Conservation (phyloP, 192 early-diverging fungal genomes). For the Podila minutissima region DNA sequence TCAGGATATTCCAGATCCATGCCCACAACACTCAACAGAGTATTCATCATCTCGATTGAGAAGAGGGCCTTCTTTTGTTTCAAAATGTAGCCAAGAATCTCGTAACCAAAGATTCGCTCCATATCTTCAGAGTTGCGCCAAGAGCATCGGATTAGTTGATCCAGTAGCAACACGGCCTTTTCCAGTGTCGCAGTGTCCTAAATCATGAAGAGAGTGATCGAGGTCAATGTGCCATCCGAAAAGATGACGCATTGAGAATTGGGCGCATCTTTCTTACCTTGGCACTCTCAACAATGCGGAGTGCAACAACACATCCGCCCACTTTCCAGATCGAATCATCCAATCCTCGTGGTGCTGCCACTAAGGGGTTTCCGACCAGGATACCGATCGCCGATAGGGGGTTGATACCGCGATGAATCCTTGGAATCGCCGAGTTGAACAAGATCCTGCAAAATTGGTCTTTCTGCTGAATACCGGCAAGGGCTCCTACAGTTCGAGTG, state of each 20-base stretch:
- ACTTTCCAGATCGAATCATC: slow-evolving; percentile 79
- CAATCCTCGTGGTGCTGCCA: slow-evolving; percentile 65
- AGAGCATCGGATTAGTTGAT: slow-evolving; percentile 67
- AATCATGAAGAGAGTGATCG: neutral
- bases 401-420: slow-evolving; percentile 59
- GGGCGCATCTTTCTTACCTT: slow-evolving; percentile 53
- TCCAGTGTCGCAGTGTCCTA: slow-evolving; percentile 61
- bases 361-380: slow-evolving; percentile 62
- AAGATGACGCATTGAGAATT: neutral
- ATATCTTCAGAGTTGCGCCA: slow-evolving; percentile 81
- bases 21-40: slow-evolving; percentile 70
- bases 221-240: neutral
- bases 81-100: slow-evolving; percentile 69
- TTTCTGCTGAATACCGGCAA: slow-evolving; percentile 34
- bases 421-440: slow-evolving; percentile 66
- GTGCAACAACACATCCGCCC: slow-evolving; percentile 71
- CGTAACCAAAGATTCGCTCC: slow-evolving; percentile 74
- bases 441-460: slow-evolving; percentile 51
- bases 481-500: slow-evolving; percentile 40
- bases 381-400: slow-evolving; percentile 51
- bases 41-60: slow-evolving; percentile 64
- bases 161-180: slow-evolving; percentile 63
- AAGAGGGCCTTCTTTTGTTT: slow-evolving; percentile 72
- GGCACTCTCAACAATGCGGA: slow-evolving; percentile 68
- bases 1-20: slow-evolving; percentile 58